Percentiles rank a stretch among this genome's conserved stretches.
Evolutionary conservation across 805 yeast genomes (phyloP).

Genomic region (Naumovozyma dairenensis): DNA sequence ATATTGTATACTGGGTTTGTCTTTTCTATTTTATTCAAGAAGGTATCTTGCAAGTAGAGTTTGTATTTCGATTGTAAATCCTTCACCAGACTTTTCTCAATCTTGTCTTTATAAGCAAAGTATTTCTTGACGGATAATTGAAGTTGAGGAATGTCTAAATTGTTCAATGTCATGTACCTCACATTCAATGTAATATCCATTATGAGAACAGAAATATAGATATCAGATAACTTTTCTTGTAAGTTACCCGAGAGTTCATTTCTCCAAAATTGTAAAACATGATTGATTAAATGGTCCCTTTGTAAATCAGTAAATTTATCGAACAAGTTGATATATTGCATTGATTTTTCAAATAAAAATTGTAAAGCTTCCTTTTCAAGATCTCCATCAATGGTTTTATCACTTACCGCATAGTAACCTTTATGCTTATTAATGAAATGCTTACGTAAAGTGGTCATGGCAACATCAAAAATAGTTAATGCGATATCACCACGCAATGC

Average conservation of each 20-base stretch:
- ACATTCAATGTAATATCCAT: slow-evolving; percentile 60
- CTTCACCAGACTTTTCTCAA: slow-evolving; percentile 27
- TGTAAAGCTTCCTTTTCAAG: slow-evolving; percentile 19
- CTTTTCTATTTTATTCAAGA: slow-evolving; percentile 21
- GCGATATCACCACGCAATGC: slow-evolving; percentile 69
- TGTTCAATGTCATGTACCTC: slow-evolving; percentile 37
- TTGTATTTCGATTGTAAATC: slow-evolving; percentile 30
- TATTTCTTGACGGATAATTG: slow-evolving; percentile 65
- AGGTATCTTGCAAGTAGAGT: slow-evolving; percentile 26
- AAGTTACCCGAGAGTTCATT: slow-evolving; percentile 29
- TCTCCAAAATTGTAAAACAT: slow-evolving; percentile 48
- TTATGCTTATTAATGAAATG: slow-evolving; percentile 24
- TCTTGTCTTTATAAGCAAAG: slow-evolving; percentile 45
- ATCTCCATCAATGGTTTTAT: slow-evolving; percentile 29
- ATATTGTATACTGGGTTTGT: slow-evolving; percentile 25
- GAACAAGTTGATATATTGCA: slow-evolving; percentile 45
- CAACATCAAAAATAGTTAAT: slow-evolving; percentile 58
- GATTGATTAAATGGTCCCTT: slow-evolving; percentile 55
- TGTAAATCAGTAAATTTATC: slow-evolving; percentile 63
- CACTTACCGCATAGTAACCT: slow-evolving; percentile 25
- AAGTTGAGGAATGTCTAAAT: slow-evolving; percentile 42
- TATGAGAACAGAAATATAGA: slow-evolving; percentile 33
- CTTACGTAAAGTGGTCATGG: slow-evolving; percentile 39
- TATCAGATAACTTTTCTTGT: slow-evolving; percentile 21
- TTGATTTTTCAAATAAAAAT: slow-evolving; percentile 33